Base-by-base conservation (phyloP, 192 early-diverging fungal species). In the Pilaira anomala region DNA sequence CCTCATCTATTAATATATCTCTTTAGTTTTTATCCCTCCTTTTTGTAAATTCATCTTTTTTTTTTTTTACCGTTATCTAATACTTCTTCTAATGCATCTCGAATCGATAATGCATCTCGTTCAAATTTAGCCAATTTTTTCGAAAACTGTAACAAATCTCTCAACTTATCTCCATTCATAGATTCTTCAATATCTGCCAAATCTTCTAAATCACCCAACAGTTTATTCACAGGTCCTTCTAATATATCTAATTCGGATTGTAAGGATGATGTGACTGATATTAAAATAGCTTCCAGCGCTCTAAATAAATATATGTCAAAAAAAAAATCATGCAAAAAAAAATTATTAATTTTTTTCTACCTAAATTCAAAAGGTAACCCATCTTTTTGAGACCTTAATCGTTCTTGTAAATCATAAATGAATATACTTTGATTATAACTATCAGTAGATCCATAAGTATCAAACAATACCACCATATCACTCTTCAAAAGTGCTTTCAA, bases 401-500 rank as follows among this genome's bases (percentile, higher is more conserved):
- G 81, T 54, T 88, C 86, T 66, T 91, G 87, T 28, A 94, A 76
- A 65, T 94, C 92, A 46, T 89, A 84, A 36, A 94, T 80, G 61
- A 94, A 91, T 30, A 83, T 67, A 14, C 79, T 80, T 71, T 94
- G 88, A 62, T 84, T 85, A 62, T 90, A 88, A 53, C 78, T 85
- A 48, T 83, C 77, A 2, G 85, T 81, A 7, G 83, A 74, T 60
- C 85, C 87, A 63, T 84, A 83, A 7, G 87, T 81, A 72, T 89
- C 85, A 46, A 92, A 89, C 14, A 95, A 75, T 36, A 93, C 87
- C 0, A 91, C 85, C 36, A 80, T 73, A 71, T 92, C 89, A 22
- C 87, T 85, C 62, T 89, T 87, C 48, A 96, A 85, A 25, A 96
- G 70, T 14, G 92, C 93, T 44, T 87, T 81, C 54, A 93, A 86